A percentile compares a stretch with the other conserved stretches of the same genome.
These are phyloP conservation scores for Ustilago trichophora DNA, from an alignment of 1,284 basidiomycete genomes.

Conservation along the genomic window DNA sequence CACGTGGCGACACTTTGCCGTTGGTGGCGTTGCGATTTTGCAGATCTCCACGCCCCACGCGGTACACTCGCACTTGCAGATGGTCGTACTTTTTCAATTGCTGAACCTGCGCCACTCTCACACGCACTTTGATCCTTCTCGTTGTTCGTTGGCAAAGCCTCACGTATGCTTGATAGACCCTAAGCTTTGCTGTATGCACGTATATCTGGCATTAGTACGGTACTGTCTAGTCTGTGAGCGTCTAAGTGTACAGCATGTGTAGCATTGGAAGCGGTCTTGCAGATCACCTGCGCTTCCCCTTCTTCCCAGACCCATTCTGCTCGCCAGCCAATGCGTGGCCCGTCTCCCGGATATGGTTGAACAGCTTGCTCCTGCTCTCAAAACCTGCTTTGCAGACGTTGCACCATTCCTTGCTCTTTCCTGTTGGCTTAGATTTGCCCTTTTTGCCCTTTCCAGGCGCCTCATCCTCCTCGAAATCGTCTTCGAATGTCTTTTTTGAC, in stretches of 20 bases:
- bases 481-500: neutral
- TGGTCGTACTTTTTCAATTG: too few relatives aligned
- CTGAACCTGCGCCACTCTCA: too few relatives aligned
- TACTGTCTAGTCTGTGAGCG: too few relatives aligned
- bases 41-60: conserved; percentile 8
- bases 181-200: neutral
- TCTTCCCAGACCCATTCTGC: conserved; percentile 13
- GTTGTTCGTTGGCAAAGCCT: too few relatives aligned
- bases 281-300: conserved; percentile 11
- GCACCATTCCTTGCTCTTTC: conserved; percentile 70
- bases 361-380: conserved; percentile 79
- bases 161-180: too few relatives aligned
- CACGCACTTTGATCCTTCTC: too few relatives aligned
- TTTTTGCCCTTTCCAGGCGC: conserved; percentile 18
- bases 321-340: conserved; percentile 76
- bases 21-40: conserved; percentile 8
- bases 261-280: neutral
- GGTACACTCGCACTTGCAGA: too few relatives aligned
- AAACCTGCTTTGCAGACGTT: conserved; percentile 78
- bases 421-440: conserved; percentile 23
- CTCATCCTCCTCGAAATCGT: conserved; percentile 5
- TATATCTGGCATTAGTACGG: too few relatives aligned
- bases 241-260: neutral
- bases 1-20: conserved; percentile 11
- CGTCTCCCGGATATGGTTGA: conserved; percentile 77